Conservation (phyloP, 441 rosid genomes). For the Pelargonium citronellum region DNA sequence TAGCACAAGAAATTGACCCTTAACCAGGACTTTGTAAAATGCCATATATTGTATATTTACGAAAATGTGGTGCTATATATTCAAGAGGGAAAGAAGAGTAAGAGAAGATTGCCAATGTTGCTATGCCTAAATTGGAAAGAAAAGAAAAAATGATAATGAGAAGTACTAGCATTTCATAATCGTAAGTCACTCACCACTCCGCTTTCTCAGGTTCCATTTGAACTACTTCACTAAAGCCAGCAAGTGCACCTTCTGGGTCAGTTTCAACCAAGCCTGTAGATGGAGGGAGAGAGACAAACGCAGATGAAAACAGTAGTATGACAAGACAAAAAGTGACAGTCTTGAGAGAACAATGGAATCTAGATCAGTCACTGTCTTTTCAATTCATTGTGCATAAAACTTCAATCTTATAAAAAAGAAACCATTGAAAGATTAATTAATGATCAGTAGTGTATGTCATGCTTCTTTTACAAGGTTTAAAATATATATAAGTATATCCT, state of each 20-base stretch:
- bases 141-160: not conserved
- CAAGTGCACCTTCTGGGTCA: constrained; percentile 87
- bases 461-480: not conserved
- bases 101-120: no score
- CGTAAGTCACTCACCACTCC: constrained; percentile 58
- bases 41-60: not conserved
- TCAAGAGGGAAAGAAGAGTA: no score
- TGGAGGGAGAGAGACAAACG: not conserved
- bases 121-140: no score
- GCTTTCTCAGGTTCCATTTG: constrained; percentile 97
- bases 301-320: constrained; percentile 8
- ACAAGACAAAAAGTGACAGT: not conserved
- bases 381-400: not conserved
- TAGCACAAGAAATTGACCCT: not conserved
- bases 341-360: not conserved
- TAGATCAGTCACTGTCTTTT: not conserved
- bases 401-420: not conserved
- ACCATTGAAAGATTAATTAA: no score
- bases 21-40: not conserved
- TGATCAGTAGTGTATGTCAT: not conserved
- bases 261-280: constrained; percentile 74
- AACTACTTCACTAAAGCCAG: constrained; percentile 92
- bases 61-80: not conserved
- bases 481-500: not conserved
- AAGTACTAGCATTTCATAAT: not conserved